These are phyloP conservation scores for Sporodiniella umbellata DNA, from an alignment of 371 early-diverging fungal genomes.

Conservation along the genomic window DNA sequence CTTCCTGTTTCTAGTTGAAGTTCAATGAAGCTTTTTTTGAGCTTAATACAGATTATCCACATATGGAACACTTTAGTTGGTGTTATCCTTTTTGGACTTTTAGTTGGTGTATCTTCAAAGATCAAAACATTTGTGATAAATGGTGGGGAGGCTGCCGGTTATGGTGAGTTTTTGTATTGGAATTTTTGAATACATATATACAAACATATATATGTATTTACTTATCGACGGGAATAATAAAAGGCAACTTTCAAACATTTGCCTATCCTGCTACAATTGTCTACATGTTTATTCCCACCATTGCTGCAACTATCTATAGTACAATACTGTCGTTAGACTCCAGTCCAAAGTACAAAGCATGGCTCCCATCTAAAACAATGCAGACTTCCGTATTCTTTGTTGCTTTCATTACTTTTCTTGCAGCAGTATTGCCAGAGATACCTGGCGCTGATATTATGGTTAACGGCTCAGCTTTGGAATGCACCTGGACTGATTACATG, in stretches of 20 bases:
- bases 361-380: conserved; percentile 39
- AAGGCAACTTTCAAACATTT: conserved; percentile 37
- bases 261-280: conserved; percentile 43
- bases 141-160: conserved; percentile 30
- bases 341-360: conserved; percentile 33
- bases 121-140: conserved; percentile 27
- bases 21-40: conserved; percentile 1
- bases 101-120: conserved; percentile 21
- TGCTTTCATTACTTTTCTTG: conserved; percentile 21
- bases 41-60: conserved; percentile 18
- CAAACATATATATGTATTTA: background rate
- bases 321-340: conserved; percentile 29
- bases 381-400: conserved; percentile 19
- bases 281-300: conserved; percentile 38
- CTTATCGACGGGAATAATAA: background rate
- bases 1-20: background rate
- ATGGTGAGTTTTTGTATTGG: conserved; percentile 24
- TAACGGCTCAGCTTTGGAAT: conserved; percentile 26
- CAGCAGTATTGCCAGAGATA: conserved; percentile 26
- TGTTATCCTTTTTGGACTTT: conserved; percentile 9
- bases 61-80: conserved; percentile 18
- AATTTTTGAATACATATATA: no score
- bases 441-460: conserved; percentile 38
- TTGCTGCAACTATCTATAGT: conserved; percentile 28
- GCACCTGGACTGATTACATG: conserved; percentile 41